These are phyloP conservation scores for Leccinum boreale DNA, from an alignment of 768 basidiomycete species.

Conservation along the genomic window DNA sequence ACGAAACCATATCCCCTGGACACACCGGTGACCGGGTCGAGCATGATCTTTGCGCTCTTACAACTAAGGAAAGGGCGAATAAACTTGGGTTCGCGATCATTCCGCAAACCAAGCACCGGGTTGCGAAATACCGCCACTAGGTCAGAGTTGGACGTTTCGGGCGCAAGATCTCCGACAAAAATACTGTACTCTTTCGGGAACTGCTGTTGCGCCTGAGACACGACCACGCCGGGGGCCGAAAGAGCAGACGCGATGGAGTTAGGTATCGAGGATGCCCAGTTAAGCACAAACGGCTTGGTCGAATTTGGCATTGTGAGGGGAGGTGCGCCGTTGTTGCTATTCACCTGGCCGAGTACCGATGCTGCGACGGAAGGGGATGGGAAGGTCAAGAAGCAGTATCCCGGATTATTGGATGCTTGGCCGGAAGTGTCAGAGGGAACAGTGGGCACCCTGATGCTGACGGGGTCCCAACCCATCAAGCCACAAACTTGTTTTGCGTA, in stretches of 20 bases:
- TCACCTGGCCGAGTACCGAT: constrained; percentile 67
- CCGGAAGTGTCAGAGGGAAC: constrained; percentile 54
- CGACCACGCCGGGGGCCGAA: constrained; percentile 25
- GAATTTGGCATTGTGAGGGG: constrained; percentile 83
- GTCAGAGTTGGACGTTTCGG: constrained; percentile 93
- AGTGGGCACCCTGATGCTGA: constrained; percentile 69
- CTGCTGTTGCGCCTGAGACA: constrained; percentile 44
- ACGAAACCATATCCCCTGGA: constrained; percentile 94
- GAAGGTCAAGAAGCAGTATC: constrained; percentile 87
- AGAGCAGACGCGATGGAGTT: constrained; percentile 32
- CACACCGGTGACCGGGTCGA: constrained; percentile 85
- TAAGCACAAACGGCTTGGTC: constrained; percentile 73
- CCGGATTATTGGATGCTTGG: constrained; percentile 77
- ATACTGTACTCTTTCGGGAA: constrained; percentile 88
- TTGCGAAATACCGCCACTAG: constrained; percentile 92
- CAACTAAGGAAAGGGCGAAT: constrained; percentile 88
- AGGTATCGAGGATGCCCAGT: constrained; percentile 60
- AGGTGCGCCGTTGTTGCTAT: constrained; percentile 38
- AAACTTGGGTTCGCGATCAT: constrained; percentile 84
- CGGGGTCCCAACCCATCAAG: constrained; percentile 84
- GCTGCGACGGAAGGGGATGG: constrained; percentile 67
- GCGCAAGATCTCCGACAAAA: constrained; percentile 91
- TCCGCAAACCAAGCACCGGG: constrained; percentile 79
- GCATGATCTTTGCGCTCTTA: constrained; percentile 95
- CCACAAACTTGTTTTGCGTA: constrained; percentile 86